Evolutionary conservation across 495 filamentous ascomycete genomes (phyloP), one percentile per base, ranked within the genome.

Genomic region (Choiromyces venosus): DNA sequence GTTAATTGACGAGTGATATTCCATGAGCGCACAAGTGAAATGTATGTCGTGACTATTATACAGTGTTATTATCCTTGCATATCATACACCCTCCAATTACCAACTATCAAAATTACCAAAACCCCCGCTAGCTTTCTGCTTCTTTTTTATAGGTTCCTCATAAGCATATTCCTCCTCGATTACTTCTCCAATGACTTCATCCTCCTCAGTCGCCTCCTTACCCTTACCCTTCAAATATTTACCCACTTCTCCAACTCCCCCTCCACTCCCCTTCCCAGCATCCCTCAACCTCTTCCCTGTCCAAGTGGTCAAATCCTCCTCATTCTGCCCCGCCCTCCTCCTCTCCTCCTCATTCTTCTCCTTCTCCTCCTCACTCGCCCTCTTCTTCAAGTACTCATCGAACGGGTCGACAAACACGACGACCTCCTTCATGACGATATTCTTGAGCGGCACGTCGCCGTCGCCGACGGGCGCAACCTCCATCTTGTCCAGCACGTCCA

Each of bases 21-120:
- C 9, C 33, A 37, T 67, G 36, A 37, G 14, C 0, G 2, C 4
- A 37, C 16, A 21, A 37, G 16, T 21, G 66, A 37, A 37, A 67
- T 67, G 21, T 25, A 40, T 1, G 21, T 7, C 21, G 7, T 6
- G 36, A 33, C 25, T 61, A 61, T 29, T 61, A 12, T 33, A 61
- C 52, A 61, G 12, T 33, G 52, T 12, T 16, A 61, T 33, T 61
- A 29, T 18, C 52, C 25, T 16, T 33, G 25, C 25, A 18, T 18
- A 61, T 61, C 25, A 18, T 18, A 61, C 33, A 29, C 6, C n/a
- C 42, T 12, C 25, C 10, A 16, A 67, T 79, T 65, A 94, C 92
- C 92, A 95, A 40, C 77, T 84, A 84, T 94, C 92, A 81, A 99
- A 97, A 84, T 97, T 95, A 19, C 95, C 95, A 86, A 97, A 99